Evolutionary conservation across 768 basidiomycete species (phyloP).

Genomic region (Clathrus columnatus): DNA sequence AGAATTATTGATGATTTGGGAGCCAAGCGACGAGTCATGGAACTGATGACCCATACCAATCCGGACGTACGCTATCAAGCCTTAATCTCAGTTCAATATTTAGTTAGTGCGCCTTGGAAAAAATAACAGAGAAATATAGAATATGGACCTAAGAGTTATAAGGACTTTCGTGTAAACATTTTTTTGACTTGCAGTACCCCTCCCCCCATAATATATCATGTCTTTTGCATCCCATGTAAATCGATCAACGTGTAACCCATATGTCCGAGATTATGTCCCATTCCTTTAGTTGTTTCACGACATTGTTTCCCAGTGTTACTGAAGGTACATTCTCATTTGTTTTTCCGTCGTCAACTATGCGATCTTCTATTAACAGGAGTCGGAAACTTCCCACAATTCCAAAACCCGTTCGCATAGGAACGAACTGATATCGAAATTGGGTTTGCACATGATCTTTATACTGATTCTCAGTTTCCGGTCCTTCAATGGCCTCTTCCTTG

Average conservation of each 20-base stretch:
- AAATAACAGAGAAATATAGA: neutral
- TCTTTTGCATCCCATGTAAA: neutral
- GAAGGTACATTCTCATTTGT: constrained; percentile 15
- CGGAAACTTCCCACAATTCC: constrained; percentile 59
- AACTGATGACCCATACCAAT: constrained; percentile 84
- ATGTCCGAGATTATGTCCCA: constrained; percentile 66
- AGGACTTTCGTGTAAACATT: neutral
- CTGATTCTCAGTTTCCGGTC: constrained; percentile 5
- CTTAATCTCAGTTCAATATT: constrained; percentile 79
- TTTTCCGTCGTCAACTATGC: constrained; percentile 28
- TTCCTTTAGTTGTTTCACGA: constrained; percentile 52
- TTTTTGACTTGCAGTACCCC: no score
- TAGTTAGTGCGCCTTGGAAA: constrained; percentile 83
- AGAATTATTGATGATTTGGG: constrained; percentile 78
- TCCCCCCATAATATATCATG: no score
- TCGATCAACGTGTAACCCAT: constrained; percentile 40
- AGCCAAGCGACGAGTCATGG: constrained; percentile 82
- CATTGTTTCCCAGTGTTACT: constrained; percentile 20
- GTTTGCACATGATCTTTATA: constrained; percentile 33
- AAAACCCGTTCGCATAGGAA: constrained; percentile 54
- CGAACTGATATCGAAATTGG: constrained; percentile 56
- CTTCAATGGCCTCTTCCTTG: constrained; percentile 2
- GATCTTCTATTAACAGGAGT: constrained; percentile 56
- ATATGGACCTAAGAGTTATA: neutral
- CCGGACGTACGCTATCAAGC: constrained; percentile 90